These are phyloP conservation scores for Ramaria sp. DNA, from an alignment of 768 basidiomycete genomes.

Conservation along the genomic window DNA sequence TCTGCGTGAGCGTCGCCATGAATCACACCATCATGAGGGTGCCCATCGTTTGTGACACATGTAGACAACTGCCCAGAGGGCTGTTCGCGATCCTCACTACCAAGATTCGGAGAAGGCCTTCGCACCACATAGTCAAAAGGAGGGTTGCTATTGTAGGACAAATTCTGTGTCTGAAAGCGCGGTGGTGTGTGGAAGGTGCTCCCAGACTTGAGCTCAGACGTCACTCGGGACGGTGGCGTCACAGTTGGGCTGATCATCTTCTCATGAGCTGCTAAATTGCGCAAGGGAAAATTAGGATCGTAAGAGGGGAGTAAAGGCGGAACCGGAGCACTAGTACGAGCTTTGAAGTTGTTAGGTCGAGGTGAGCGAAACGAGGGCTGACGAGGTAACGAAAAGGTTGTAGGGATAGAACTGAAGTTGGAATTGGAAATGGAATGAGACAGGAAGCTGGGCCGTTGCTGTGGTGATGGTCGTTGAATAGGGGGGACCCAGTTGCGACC, in stretches of 20 bases:
- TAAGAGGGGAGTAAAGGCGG: conserved; percentile 1
- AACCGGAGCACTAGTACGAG: neutral
- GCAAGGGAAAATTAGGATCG: neutral
- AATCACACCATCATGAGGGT: no score
- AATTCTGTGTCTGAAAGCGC: neutral
- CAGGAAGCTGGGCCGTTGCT: conserved; percentile 1
- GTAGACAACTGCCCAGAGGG: neutral
- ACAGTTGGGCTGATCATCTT: neutral
- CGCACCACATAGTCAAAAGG: conserved; percentile 4
- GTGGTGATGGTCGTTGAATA: conserved; percentile 5
- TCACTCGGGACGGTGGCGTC: neutral
- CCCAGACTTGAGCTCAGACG: neutral
- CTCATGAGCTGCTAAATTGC: neutral
- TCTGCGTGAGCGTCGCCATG: no score
- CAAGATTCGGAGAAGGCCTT: neutral
- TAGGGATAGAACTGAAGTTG: neutral
- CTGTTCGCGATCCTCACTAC: neutral
- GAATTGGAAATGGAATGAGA: neutral
- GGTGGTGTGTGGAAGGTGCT: neutral
- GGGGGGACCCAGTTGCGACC: conserved; percentile 7
- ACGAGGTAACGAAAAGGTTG: neutral
- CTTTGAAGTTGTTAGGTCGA: neutral
- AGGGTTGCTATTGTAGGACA: neutral
- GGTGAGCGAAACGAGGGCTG: neutral
- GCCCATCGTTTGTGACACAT: no score